These are phyloP conservation scores for Symbiodinium pilosum DNA, from an alignment of 73 alveolate species.

Conservation along the genomic window DNA sequence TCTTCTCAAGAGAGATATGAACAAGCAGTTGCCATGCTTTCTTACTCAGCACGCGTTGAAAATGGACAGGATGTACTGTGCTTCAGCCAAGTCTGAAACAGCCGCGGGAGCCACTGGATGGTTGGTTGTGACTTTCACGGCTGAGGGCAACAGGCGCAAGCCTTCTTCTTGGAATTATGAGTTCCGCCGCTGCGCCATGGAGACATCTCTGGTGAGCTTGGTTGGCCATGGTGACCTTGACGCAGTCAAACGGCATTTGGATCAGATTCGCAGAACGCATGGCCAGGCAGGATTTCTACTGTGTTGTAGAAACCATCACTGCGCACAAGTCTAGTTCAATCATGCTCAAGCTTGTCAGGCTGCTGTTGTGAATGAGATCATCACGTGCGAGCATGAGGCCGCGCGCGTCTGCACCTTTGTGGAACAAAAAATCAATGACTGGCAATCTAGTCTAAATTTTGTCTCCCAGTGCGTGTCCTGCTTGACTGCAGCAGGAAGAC, in stretches of 20 bases:
- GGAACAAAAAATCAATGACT: too few species aligned
- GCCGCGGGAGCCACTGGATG: neutral
- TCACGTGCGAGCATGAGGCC: slow-evolving; percentile 87
- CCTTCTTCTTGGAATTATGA: neutral
- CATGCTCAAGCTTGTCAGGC: slow-evolving; percentile 6
- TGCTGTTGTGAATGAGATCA: slow-evolving; percentile 59
- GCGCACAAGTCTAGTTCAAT: neutral
- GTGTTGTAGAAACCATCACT: neutral
- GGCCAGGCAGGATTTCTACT: slow-evolving; percentile 31
- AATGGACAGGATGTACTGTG: neutral
- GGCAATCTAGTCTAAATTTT: too few species aligned
- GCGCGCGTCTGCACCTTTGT: neutral
- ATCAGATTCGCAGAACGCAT: neutral
- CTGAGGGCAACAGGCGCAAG: neutral
- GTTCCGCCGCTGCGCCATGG: neutral
- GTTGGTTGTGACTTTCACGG: neutral
- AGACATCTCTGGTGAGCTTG: slow-evolving; percentile 37
- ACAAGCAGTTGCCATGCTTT: too few species aligned
- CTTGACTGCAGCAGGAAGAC: too few species aligned
- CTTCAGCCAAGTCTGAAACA: neutral
- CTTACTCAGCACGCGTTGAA: neutral
- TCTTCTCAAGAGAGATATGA: too few species aligned
- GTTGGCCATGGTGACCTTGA: slow-evolving; percentile 69
- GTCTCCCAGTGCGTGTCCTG: too few species aligned
- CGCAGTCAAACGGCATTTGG: slow-evolving; percentile 45